These are phyloP conservation scores for Juglanconis juglandina DNA, from an alignment of 2,329 filamentous ascomycete species.

Conservation along the genomic window DNA sequence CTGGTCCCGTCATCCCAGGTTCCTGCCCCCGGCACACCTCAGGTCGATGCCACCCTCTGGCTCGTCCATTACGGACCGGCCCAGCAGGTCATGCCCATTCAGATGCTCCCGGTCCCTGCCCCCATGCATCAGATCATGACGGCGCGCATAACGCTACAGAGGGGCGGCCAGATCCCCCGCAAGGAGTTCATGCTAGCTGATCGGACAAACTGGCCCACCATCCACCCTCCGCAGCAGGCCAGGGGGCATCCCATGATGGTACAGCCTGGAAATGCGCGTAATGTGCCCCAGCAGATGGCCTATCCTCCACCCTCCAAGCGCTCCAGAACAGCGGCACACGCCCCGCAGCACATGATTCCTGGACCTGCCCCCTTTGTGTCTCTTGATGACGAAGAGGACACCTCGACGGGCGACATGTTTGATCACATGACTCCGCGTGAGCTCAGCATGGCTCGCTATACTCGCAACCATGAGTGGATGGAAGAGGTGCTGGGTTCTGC, in stretches of 20 bases:
- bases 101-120: conserved; percentile 61
- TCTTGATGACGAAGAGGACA: conserved; percentile 87
- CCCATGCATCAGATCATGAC: conserved; percentile 59
- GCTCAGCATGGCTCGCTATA: conserved; percentile 81
- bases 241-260: conserved; percentile 50
- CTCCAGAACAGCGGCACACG: conserved; percentile 42
- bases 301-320: conserved; percentile 60
- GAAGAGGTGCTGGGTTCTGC: conserved; percentile 92
- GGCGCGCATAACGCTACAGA: conserved; percentile 62
- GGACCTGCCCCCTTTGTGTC: conserved; percentile 19
- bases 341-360: conserved; percentile 33
- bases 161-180: conserved; percentile 75
- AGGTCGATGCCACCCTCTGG: conserved; percentile 79
- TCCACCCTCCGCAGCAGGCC: conserved; percentile 62
- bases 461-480: conserved; percentile 98
- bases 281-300: conserved; percentile 59
- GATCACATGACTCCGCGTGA: conserved; percentile 87
- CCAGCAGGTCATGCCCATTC: conserved; percentile 67
- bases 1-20: conserved; percentile 62
- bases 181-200: conserved; percentile 96
- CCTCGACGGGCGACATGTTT: conserved; percentile 80
- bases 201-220: conserved; percentile 82
- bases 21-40: conserved; percentile 66
- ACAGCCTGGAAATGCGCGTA: conserved; percentile 40
- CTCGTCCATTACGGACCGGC: conserved; percentile 84